Evolutionary conservation across 345 rosid genomes (phyloP), one percentile per base, ranked within the genome.

Genomic region (Camelina neglecta): DNA sequence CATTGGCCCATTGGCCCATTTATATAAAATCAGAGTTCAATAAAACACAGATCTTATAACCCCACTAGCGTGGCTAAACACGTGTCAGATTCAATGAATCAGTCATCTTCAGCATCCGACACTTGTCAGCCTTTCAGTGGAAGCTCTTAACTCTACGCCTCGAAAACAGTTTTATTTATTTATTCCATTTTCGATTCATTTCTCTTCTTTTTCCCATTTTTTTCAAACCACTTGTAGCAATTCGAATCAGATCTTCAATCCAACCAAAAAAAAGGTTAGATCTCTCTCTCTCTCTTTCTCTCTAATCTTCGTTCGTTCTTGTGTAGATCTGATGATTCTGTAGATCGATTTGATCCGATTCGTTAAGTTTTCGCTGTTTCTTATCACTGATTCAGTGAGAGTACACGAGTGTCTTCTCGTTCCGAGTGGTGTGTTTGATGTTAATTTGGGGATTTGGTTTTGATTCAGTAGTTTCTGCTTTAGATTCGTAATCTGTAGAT

Each of bases 161-260:
- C 72, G 72, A 71, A 26, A 77, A 24, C 51, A 24, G 75, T 63
- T 65, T 24, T 44, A 7, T n/a, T 54, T 44, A 11, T 23, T 29
- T 56, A 60, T 69, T 69, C 42, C 47, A 24, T 55, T 63, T 71
- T 21, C 29, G 18, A 44, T 68, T 69, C 69, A 75, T 36, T 36
- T 66, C 50, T 45, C 13, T 54, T 24, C 33, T 8, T 58, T 24
- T 20, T 69, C 57, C 63, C 35, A 15, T 36, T 29, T 45, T 29
- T 47, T 44, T 56, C 29, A 69, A 69, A 48, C 44, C 80, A 45
- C 51, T 64, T 2, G 67, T 55, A 50, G 38, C 38, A 26, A 26
- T 51, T 41, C 29, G 56, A 51, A 68, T 68, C 81, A 64, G 72
- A 77, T 65, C 76, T 65, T 58, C 61, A 45, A 58, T 23, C 42